Evolutionary conservation across 2,329 filamentous ascomycete species (phyloP).

Genomic region (Beauveria caledonica): DNA sequence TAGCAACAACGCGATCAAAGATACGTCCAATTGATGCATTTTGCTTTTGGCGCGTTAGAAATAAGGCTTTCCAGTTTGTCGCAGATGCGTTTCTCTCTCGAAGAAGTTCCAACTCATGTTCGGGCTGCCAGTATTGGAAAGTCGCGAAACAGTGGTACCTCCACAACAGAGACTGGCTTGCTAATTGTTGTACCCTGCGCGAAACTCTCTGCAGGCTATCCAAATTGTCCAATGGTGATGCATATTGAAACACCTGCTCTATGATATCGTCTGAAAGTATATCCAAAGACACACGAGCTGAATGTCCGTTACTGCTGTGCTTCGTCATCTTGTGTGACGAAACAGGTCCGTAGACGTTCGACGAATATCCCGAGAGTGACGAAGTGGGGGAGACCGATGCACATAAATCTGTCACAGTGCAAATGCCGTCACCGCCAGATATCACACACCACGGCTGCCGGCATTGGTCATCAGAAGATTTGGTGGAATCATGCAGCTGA

Average conservation of each 20-base stretch:
- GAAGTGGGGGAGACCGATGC: conserved; percentile 1
- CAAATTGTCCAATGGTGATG: conserved; percentile 48
- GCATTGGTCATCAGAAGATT: not conserved
- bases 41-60: conserved; percentile 43
- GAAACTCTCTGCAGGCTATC: conserved; percentile 45
- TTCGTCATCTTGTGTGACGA: not conserved
- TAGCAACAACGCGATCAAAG: conserved; percentile 62
- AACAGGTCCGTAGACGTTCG: not conserved
- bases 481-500: not conserved
- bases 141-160: conserved; percentile 58
- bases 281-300: conserved; percentile 28
- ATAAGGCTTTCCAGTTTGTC: conserved; percentile 69
- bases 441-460: not conserved
- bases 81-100: conserved; percentile 42
- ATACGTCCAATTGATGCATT: conserved; percentile 44
- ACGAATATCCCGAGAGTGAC: not conserved
- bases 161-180: conserved; percentile 72
- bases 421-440: not conserved
- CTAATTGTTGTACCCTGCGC: conserved; percentile 55
- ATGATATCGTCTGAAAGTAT: conserved; percentile 77
- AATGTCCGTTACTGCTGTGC: not conserved
- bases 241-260: conserved; percentile 62
- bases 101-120: conserved; percentile 52
- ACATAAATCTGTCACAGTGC: not conserved
- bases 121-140: conserved; percentile 68